Evolutionary conservation across 1,139 yeast species (phyloP), one percentile per base, ranked within the genome.

Genomic region (Pichia norvegensis): DNA sequence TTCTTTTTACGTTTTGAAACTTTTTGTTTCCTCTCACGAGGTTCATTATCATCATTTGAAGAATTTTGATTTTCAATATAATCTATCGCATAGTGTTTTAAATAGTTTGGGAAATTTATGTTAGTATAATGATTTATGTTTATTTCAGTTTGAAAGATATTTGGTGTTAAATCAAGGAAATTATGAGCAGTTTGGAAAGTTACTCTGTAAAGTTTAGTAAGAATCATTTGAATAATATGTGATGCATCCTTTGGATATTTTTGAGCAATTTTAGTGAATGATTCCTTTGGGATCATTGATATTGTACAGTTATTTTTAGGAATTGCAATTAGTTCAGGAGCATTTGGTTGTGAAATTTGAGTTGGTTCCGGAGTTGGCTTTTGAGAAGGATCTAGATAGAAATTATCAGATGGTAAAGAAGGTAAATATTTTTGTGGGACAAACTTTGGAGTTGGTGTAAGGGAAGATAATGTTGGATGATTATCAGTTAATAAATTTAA

Each of bases 201-300:
- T 7, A 92, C 97, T 56, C 95, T 76, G 61, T 87, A 87, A 47
- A 92, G 71, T 52, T 95, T 75, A 1, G 95, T 83, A 51, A 90
- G 69, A 17, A 92, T 87, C 78, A 92, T 88, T 53, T 95, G 95
- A 9, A 92, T 94, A 40, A 92, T 90, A 62, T 90, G 96, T 0
- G 97, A 85, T 0, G 96, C 83, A 0, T 96, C 86, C 53, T 85
- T 79, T 8, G 98, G 97, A 59, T 81, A 86, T 55, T 81, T 85
- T 35, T 69, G 61, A 14, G 86, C 84, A 40, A 92, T 74, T 47
- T 85, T 70, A 46, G 78, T 74, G 57, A 92, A 92, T 0, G 97
- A 87, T 48, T 78, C 79, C 2, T 81, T 78, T 0, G 98, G 98
- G 16, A 92, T 88, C 36, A 92, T 84, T 0, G 97, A 96, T 47